phyloP scores from a whole-genome alignment of 768 basidiomycete species.

The Lentinus brumalis region DNA sequence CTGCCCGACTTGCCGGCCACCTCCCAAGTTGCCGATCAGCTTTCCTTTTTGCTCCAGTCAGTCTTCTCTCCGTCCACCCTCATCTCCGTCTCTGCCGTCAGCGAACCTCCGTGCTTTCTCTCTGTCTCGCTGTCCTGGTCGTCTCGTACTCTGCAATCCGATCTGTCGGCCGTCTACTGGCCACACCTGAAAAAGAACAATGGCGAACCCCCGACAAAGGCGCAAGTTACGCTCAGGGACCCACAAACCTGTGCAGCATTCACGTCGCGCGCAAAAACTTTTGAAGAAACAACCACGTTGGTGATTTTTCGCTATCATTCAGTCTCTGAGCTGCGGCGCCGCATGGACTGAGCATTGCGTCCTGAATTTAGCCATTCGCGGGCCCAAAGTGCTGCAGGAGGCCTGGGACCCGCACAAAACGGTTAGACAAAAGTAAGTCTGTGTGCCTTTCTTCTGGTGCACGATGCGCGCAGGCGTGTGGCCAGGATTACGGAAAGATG shows the following conservation, averaged over 20 bases:
- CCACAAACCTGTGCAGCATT: conserved; percentile 74
- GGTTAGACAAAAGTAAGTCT: conserved; percentile 85
- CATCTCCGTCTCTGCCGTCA: conserved; percentile 6
- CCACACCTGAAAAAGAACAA: conserved; percentile 33
- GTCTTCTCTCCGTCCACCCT: conserved; percentile 1
- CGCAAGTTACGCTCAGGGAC: conserved; percentile 79
- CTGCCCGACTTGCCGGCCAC: conserved; percentile 13
- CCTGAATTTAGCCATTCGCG: conserved; percentile 63
- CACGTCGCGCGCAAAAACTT: conserved; percentile 71
- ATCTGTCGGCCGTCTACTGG: conserved; percentile 6
- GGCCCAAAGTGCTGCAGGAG: conserved; percentile 78
- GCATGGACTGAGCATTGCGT: conserved; percentile 19
- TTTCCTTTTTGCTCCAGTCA: conserved; percentile 7
- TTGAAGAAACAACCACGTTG: conserved; percentile 78
- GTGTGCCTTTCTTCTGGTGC: conserved; percentile 4
- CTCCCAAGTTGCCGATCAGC: conserved; percentile 16
- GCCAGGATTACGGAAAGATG: conserved; percentile 13
- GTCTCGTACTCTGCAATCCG: conserved; percentile 7
- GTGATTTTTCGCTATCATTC: conserved; percentile 30
- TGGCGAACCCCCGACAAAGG: conserved; percentile 96
- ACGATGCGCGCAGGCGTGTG: conserved; percentile 5
- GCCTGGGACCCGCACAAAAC: conserved; percentile 90
- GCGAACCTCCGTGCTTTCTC: neutral
- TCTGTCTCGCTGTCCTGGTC: neutral
- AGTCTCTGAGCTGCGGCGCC: conserved; percentile 1